phyloP scores from a whole-genome alignment of 352 stramenopile genomes.

The Phytophthora pinifolia region DNA sequence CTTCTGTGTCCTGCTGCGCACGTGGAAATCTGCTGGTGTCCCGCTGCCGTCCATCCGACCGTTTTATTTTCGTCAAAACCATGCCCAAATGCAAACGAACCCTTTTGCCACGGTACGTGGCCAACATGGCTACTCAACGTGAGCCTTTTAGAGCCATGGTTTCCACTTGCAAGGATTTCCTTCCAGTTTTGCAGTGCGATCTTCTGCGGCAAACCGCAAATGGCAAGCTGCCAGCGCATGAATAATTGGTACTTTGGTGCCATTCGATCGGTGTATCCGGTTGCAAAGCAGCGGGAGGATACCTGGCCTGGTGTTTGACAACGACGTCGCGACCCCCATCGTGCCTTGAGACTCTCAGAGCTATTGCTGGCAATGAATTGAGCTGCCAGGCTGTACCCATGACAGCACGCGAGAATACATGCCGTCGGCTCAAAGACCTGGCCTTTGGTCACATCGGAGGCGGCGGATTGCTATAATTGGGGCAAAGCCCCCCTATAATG shows the following conservation, averaged over 20 bases:
- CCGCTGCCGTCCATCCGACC: background rate
- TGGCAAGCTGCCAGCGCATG: slow-evolving; percentile 4
- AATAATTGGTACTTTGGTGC: too few relatives aligned
- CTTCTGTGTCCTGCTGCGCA: slow-evolving; percentile 8
- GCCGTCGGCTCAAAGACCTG: too few relatives aligned
- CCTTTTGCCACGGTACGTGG: too few relatives aligned
- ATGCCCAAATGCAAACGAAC: too few relatives aligned
- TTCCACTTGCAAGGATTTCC: too few relatives aligned
- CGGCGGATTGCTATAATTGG: too few relatives aligned
- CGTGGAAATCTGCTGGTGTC: background rate
- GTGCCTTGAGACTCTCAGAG: background rate
- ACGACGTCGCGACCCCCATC: background rate
- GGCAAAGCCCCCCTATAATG: too few relatives aligned
- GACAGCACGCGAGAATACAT: background rate
- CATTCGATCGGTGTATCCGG: slow-evolving; percentile 3
- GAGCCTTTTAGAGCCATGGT: too few relatives aligned
- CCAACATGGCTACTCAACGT: too few relatives aligned
- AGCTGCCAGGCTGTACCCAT: background rate
- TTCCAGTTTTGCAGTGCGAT: too few relatives aligned
- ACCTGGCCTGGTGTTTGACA: slow-evolving; percentile 5
- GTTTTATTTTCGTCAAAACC: too few relatives aligned
- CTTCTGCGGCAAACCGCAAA: background rate
- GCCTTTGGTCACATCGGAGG: too few relatives aligned
- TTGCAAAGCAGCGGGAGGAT: slow-evolving; percentile 11
- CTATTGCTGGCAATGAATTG: background rate